Conservation (phyloP, 768 basidiomycete species). For the Pisolithus marmoratus region DNA sequence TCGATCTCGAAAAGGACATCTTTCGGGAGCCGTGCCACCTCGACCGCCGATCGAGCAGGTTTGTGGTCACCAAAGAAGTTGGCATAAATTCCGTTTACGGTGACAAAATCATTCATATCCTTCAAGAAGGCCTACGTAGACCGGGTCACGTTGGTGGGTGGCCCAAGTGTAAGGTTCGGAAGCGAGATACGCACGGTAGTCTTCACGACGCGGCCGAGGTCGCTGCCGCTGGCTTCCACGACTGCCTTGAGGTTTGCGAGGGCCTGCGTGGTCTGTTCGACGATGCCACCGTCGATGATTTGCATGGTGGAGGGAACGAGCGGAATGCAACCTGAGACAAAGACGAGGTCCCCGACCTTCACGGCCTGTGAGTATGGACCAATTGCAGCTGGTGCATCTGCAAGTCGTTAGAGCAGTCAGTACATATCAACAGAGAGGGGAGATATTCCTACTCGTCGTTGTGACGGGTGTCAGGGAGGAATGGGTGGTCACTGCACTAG, state of each 20-base stretch:
- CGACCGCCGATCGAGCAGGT: slow-evolving; percentile 89
- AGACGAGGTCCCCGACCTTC: slow-evolving; percentile 78
- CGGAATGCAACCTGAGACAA: slow-evolving; percentile 86
- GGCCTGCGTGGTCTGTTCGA: slow-evolving; percentile 76
- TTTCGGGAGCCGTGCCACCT: slow-evolving; percentile 83
- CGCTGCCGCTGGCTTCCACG: slow-evolving; percentile 76
- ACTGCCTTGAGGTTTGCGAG: slow-evolving; percentile 83
- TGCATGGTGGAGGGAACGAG: slow-evolving; percentile 67
- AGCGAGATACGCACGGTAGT: slow-evolving; percentile 64
- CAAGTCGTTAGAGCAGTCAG: not conserved
- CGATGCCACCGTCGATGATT: slow-evolving; percentile 69
- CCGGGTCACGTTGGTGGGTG: not conserved
- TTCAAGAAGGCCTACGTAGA: slow-evolving; percentile 77
- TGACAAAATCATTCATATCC: slow-evolving; percentile 83
- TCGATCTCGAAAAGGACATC: slow-evolving; percentile 93
- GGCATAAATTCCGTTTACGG: slow-evolving; percentile 78
- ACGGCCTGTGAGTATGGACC: slow-evolving; percentile 89
- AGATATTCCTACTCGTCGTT: slow-evolving; percentile 20
- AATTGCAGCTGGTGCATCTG: slow-evolving; percentile 74
- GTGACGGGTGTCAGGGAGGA: slow-evolving; percentile 31
- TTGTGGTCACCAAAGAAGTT: slow-evolving; percentile 86
- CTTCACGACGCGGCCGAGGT: slow-evolving; percentile 80
- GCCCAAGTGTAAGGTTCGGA: not conserved
- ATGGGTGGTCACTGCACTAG: slow-evolving; percentile 29
- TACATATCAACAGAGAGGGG: not conserved